These are phyloP conservation scores for Hsuehochloa calcarea DNA, from an alignment of 176 grass and related monocot species.

Conservation along the genomic window DNA sequence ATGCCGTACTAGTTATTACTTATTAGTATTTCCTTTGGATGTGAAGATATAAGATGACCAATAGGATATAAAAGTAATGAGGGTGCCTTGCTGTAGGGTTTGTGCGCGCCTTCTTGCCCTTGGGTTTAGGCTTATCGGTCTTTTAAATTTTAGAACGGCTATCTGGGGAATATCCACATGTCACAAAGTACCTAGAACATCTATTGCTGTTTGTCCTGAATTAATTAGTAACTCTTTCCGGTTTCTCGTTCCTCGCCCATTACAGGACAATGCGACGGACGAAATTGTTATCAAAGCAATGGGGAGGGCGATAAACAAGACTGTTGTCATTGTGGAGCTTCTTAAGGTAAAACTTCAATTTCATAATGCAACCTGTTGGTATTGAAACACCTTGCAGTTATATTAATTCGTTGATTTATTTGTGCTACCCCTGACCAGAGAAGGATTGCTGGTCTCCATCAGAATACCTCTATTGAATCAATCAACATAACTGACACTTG, in stretches of 20 bases:
- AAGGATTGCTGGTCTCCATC: slow-evolving; percentile 66
- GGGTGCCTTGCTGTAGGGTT: neutral
- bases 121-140: neutral
- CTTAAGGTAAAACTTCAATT: slow-evolving; percentile 45
- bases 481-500: slow-evolving; percentile 71
- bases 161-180: neutral
- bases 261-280: slow-evolving; percentile 38
- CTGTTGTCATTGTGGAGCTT: slow-evolving; percentile 59
- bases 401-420: neutral
- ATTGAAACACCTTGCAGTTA: neutral
- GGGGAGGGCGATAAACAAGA: slow-evolving; percentile 76
- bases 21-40: neutral
- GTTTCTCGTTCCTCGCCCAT: neutral
- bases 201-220: neutral
- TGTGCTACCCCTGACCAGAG: slow-evolving; percentile 40
- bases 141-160: neutral
- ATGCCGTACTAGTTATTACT: neutral
- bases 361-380: neutral
- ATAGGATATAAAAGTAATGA: neutral
- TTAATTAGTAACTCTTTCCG: neutral
- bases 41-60: neutral
- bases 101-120: neutral
- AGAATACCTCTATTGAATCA: slow-evolving; percentile 58
- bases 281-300: slow-evolving; percentile 69
- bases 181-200: neutral